A percentile compares a stretch with the other conserved stretches of the same genome.
These are phyloP conservation scores for Mycena amicta DNA, from an alignment of 768 basidiomycete genomes.

Conservation along the genomic window DNA sequence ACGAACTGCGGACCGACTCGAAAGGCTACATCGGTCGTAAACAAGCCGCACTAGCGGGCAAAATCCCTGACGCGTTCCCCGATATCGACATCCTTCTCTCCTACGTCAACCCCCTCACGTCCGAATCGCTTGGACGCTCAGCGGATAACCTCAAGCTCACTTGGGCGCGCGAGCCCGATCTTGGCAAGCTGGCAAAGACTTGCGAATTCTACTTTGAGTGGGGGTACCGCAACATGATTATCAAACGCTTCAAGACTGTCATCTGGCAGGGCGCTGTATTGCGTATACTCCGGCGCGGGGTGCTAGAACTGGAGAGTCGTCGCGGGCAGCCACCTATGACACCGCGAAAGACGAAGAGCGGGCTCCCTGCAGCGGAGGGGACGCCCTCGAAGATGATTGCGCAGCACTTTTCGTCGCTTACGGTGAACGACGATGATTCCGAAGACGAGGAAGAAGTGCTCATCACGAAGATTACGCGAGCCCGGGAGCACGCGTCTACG, in stretches of 20 bases:
- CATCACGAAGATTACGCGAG: constrained; percentile 66
- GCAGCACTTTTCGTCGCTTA: constrained; percentile 54
- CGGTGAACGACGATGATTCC: constrained; percentile 39
- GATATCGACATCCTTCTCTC: constrained; percentile 71
- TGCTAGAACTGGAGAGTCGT: constrained; percentile 48
- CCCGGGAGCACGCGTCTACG: constrained; percentile 69
- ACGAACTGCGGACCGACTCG: constrained; percentile 72
- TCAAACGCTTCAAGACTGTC: constrained; percentile 81
- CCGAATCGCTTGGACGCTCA: constrained; percentile 55
- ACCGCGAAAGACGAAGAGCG: constrained; percentile 39
- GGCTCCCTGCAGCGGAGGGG: constrained; percentile 32
- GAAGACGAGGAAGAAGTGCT: constrained; percentile 41
- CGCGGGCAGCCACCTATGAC: constrained; percentile 32
- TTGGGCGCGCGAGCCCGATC: constrained; percentile 64
- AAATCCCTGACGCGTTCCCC: constrained; percentile 70
- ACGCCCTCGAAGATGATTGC: constrained; percentile 61
- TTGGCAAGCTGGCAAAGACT: constrained; percentile 69
- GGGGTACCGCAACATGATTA: constrained; percentile 82
- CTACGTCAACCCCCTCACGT: constrained; percentile 79
- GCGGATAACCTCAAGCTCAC: constrained; percentile 40
- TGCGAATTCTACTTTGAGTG: constrained; percentile 93
- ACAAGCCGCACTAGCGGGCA: constrained; percentile 61
- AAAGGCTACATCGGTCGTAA: constrained; percentile 66
- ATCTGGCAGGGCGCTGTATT: constrained; percentile 79
- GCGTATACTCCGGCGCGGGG: constrained; percentile 68